These are phyloP conservation scores for Hymenoscyphus repandus DNA, from an alignment of 2,329 filamentous ascomycete genomes.

Conservation along the genomic window DNA sequence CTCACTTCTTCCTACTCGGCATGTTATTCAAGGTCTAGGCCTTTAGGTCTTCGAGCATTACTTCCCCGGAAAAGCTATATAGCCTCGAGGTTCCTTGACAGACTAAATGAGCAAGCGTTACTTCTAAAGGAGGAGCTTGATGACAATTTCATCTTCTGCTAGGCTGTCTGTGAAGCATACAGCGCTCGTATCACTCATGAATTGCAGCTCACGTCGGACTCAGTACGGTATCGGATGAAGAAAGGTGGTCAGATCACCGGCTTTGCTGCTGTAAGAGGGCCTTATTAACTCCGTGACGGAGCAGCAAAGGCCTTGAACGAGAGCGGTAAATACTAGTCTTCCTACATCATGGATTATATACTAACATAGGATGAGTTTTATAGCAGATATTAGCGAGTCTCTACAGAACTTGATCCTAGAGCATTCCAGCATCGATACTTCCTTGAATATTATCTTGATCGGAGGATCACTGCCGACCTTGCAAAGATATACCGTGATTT, in stretches of 20 bases:
- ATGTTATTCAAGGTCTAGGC: conserved; percentile 31
- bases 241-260: conserved; percentile 31
- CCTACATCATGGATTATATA: not conserved
- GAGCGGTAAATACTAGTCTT: conserved; percentile 29
- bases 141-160: conserved; percentile 31
- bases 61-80: conserved; percentile 32
- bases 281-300: conserved; percentile 26
- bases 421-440: conserved; percentile 18
- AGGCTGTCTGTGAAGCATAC: conserved; percentile 21
- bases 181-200: conserved; percentile 27
- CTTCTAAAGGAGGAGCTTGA: conserved; percentile 31
- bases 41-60: conserved; percentile 32
- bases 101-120: conserved; percentile 30
- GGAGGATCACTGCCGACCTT: conserved; percentile 15
- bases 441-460: conserved; percentile 20
- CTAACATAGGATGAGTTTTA: not conserved
- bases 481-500: conserved; percentile 21
- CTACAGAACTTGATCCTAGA: conserved; percentile 21
- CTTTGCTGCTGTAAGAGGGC: conserved; percentile 30
- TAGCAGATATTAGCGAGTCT: conserved; percentile 16
- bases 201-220: conserved; percentile 23
- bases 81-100: conserved; percentile 31
- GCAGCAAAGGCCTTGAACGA: conserved; percentile 33
- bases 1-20: conserved; percentile 29
- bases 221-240: conserved; percentile 28